phyloP scores from a whole-genome alignment of 306 rosid species.

The Quercus gilva region DNA sequence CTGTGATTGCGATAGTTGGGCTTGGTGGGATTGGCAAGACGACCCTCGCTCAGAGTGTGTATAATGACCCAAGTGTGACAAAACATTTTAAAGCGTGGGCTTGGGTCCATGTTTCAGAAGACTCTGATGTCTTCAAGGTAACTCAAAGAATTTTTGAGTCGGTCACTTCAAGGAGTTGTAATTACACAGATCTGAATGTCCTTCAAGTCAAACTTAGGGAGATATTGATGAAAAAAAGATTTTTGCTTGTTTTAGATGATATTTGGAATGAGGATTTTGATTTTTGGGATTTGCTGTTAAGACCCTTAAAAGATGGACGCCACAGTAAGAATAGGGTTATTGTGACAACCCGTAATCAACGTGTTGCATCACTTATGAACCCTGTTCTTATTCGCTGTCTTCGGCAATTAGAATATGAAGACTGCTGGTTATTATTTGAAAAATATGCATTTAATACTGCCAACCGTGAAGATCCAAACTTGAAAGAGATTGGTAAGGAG shows the following conservation, averaged over 20 bases:
- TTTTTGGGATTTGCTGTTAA: not conserved
- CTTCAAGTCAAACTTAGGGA: not conserved
- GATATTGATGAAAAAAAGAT: not conserved
- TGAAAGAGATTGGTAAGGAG: not conserved
- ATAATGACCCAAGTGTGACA: not conserved
- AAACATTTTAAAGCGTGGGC: not conserved
- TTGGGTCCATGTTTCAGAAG: conserved; percentile 1
- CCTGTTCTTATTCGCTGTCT: not conserved
- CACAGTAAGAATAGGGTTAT: conserved; percentile 9
- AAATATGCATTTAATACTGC: conserved; percentile 6
- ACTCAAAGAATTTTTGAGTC: not conserved
- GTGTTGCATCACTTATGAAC: not conserved
- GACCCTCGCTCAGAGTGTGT: not conserved
- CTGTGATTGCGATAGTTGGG: conserved; percentile 6
- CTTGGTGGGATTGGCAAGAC: not conserved
- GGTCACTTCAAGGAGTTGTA: not conserved
- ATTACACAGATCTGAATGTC: not conserved
- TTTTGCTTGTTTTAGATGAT: conserved; percentile 24
- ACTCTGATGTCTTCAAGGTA: not conserved
- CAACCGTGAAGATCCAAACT: not conserved
- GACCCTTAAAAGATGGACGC: not conserved
- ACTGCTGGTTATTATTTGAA: conserved; percentile 9
- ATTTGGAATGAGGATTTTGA: conserved; percentile 5
- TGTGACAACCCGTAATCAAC: conserved; percentile 10
- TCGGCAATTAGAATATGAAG: not conserved